A percentile compares a stretch with the other conserved stretches of the same genome.
phyloP scores from a whole-genome alignment of 805 yeast species.

The Starmerella roubikii region DNA sequence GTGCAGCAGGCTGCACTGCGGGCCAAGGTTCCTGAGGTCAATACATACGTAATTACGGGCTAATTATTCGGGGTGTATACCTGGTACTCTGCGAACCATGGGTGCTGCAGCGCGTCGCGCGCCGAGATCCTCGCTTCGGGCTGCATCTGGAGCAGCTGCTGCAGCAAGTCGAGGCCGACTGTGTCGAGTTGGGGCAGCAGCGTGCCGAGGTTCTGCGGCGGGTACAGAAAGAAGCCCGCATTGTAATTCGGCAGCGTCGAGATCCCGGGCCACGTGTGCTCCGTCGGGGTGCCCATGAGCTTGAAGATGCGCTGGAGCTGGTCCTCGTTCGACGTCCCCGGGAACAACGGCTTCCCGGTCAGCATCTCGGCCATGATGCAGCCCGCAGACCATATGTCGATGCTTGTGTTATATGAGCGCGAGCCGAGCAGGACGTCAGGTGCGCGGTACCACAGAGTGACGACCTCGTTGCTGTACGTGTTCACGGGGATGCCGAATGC shows the following conservation, averaged over 20 bases:
- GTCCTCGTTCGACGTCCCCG: conserved; percentile 93
- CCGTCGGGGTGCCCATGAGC: conserved; percentile 93
- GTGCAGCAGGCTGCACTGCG: conserved; percentile 3
- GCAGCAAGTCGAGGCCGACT: conserved; percentile 53
- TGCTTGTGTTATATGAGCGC: conserved; percentile 88
- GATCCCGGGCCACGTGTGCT: conserved; percentile 95
- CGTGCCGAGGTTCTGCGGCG: conserved; percentile 70
- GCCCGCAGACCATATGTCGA: conserved; percentile 98
- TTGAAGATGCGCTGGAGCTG: conserved; percentile 84
- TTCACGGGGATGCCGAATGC: conserved; percentile 97
- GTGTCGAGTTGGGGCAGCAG: conserved; percentile 58
- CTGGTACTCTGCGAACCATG: conserved; percentile 63
- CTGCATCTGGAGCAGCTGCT: conserved; percentile 38
- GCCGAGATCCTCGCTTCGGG: conserved; percentile 43
- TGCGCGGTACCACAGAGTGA: conserved; percentile 94
- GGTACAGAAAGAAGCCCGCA: conserved; percentile 68
- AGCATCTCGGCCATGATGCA: conserved; percentile 97
- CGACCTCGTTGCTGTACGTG: conserved; percentile 94
- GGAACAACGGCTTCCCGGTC: conserved; percentile 92
- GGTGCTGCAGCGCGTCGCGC: conserved; percentile 43
- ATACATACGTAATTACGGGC: not conserved
- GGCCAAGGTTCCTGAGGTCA: not conserved
- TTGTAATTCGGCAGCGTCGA: conserved; percentile 68
- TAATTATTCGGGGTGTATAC: not conserved
- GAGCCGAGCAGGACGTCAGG: conserved; percentile 94